phyloP scores from a whole-genome alignment of 129 eudicot species.

The Flaveria brownii region DNA sequence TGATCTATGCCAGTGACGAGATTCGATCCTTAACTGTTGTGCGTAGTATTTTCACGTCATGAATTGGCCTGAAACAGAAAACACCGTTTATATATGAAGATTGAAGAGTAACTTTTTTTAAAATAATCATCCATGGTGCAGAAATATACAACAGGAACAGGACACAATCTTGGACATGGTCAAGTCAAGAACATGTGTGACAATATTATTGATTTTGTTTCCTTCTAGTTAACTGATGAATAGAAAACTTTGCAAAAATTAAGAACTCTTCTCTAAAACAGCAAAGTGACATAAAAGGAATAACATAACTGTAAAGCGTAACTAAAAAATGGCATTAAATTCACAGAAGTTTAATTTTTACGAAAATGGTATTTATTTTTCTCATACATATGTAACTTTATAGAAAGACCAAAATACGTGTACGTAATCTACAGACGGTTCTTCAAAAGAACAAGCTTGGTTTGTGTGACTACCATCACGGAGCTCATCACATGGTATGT shows the following conservation, averaged over 20 bases:
- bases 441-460: neutral
- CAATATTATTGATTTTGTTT: neutral
- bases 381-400: neutral
- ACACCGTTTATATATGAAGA: neutral
- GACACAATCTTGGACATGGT: neutral
- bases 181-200: neutral
- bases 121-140: neutral
- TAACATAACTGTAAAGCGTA: neutral
- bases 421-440: neutral
- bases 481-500: neutral
- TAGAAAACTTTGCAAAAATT: neutral
- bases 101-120: neutral
- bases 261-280: neutral
- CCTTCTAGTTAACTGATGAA: neutral
- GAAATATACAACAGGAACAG: neutral
- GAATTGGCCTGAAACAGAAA: slow-evolving; percentile 57
- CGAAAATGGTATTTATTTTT: neutral
- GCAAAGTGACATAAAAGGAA: neutral
- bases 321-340: neutral
- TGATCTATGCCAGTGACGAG: slow-evolving; percentile 1
- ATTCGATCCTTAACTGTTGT: slow-evolving; percentile 57
- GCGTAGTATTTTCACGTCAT: slow-evolving; percentile 74
- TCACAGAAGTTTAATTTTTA: neutral
- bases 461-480: neutral
- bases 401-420: neutral